A percentile compares a stretch with the other conserved stretches of the same genome.
These are phyloP conservation scores for Rostrohypoxylon terebratum DNA, from an alignment of 495 filamentous ascomycete genomes.

Conservation along the genomic window DNA sequence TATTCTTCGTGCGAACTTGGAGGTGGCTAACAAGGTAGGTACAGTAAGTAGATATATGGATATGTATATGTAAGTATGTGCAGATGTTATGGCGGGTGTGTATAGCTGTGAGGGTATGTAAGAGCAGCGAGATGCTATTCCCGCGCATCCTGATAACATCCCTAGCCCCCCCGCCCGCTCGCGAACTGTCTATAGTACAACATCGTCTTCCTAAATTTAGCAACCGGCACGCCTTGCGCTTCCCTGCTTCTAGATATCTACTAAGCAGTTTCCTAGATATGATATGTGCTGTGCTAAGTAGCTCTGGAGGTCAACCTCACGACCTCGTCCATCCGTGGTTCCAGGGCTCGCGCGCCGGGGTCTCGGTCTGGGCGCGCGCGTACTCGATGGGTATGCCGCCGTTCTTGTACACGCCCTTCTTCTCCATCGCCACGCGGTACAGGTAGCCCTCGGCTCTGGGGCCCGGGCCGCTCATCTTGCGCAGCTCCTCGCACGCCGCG, in stretches of 20 bases:
- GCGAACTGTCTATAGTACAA: constrained; percentile 18
- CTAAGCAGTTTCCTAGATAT: background rate
- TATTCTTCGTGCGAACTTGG: no score
- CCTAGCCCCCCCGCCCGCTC: constrained; percentile 1
- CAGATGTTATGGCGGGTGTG: background rate
- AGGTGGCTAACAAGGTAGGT: background rate
- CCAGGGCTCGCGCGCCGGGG: constrained; percentile 77
- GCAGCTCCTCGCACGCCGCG: constrained; percentile 82
- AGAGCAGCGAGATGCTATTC: background rate
- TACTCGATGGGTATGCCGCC: constrained; percentile 86
- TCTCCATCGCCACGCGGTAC: constrained; percentile 86
- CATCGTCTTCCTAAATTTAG: background rate
- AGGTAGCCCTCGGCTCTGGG: constrained; percentile 76
- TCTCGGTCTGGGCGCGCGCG: constrained; percentile 83
- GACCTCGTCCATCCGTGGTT: constrained; percentile 75
- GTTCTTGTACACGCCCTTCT: constrained; percentile 77
- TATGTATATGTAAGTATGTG: background rate
- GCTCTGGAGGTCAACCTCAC: no score
- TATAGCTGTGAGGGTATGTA: background rate
- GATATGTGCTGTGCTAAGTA: background rate
- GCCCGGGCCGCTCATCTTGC: constrained; percentile 70
- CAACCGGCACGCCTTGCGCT: background rate
- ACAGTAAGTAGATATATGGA: background rate
- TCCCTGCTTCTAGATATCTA: background rate
- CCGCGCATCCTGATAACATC: constrained; percentile 11